Conservation (phyloP, 2,329 filamentous ascomycete genomes). For the Pseudogymnoascus sp. region DNA sequence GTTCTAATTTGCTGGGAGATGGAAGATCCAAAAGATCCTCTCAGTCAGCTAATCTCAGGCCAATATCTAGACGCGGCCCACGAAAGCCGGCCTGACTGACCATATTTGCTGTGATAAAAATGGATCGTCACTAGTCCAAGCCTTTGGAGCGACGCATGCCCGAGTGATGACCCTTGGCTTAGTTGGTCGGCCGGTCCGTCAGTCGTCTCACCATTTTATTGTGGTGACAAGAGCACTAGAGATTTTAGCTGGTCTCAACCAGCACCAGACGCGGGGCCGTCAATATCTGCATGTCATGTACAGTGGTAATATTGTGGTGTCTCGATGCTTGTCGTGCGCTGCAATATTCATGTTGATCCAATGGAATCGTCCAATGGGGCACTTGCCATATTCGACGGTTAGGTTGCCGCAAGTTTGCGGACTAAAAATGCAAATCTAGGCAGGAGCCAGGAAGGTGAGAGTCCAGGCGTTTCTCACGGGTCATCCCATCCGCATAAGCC, state of each 20-base stretch:
- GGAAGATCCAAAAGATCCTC: conserved; percentile 6
- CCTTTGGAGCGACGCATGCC: not conserved
- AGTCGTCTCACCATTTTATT: conserved; percentile 3
- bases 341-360: not conserved
- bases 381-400: not conserved
- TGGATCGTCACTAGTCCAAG: conserved; percentile 3
- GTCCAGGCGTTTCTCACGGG: not conserved
- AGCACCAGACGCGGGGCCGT: not conserved
- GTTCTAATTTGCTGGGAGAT: conserved; percentile 2
- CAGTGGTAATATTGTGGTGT: conserved; percentile 3
- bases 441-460: not conserved
- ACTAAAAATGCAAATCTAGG: not conserved
- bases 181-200: not conserved
- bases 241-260: conserved; percentile 4
- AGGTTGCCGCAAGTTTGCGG: not conserved
- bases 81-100: not conserved
- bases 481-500: not conserved
- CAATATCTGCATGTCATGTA: conserved; percentile 3
- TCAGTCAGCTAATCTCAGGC: not conserved
- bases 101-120: conserved; percentile 3
- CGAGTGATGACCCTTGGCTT: not conserved
- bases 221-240: conserved; percentile 5
- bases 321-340: conserved; percentile 5
- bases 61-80: conserved; percentile 5
- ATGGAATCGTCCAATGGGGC: not conserved